Evolutionary conservation across 345 rosid genomes (phyloP), one percentile per base, ranked within the genome.

Genomic region (Camelina hispida): DNA sequence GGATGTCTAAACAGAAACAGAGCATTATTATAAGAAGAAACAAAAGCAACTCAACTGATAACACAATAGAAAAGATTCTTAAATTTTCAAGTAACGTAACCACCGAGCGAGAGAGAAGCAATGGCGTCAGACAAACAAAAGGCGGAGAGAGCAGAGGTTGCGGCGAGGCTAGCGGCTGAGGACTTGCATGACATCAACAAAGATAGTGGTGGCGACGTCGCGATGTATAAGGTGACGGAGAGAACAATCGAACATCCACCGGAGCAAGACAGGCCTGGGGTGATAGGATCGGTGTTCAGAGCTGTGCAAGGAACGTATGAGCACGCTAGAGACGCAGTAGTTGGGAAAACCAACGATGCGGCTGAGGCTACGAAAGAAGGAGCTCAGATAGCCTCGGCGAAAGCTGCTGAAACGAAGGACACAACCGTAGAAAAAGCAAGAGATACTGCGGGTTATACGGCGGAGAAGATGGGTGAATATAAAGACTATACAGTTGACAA

Each of bases 241-340:
- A 77, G 67, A 35, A 61, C 69, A 12, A 20, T 7, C 0, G 81
- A 62, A 16, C 81, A 68, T 18, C 77, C 60, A 0, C 85, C 65
- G 6, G 83, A 84, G 44, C 81, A 83, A n/a, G 74, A 84, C 40
- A 83, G 78, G 42, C 88, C 85, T 0, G 91, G 95, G 1, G 80
- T 88, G 28, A 73, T 90, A 57, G 95, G 88, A 7, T 85, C 88
- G 0, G 81, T 93, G 62, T 52, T 90, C 20, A 80, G 76, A 60
- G 86, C 85, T 3, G 87, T 93, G 14, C 80, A 82, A 5, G 89
- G 78, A 37, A 88, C 91, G 0, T 77, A 74, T 46, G 89, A 80
- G 74, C 88, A 87, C 9, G 96, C 88, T 0, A 90, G 82, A 62
- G 93, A 84, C 1, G 91, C 83, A 0, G 86, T 84, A 7, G 83